phyloP scores from a whole-genome alignment of 495 filamentous ascomycete genomes.

The Friedmanniomyces endolithicus region DNA sequence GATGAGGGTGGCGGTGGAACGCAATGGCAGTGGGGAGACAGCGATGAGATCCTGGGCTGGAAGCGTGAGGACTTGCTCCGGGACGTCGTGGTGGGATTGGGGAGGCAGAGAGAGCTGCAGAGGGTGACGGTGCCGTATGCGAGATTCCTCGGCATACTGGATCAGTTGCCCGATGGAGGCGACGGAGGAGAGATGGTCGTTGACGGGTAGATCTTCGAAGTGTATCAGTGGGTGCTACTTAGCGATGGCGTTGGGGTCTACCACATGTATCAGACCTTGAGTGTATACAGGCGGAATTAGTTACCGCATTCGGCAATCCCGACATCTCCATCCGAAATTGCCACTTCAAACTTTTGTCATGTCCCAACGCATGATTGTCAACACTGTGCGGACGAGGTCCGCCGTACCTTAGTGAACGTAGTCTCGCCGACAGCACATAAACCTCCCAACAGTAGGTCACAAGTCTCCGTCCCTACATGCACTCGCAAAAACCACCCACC shows the following conservation, averaged over 20 bases:
- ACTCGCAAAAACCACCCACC: background rate
- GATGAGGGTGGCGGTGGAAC: conserved; percentile 40
- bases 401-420: too few species aligned
- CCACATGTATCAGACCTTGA: too few species aligned
- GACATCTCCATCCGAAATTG: too few species aligned
- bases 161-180: background rate
- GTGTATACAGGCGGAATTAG: too few species aligned
- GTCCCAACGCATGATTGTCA: too few species aligned
- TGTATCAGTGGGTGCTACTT: background rate
- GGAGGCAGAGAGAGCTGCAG: conserved; percentile 30
- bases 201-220: background rate
- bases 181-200: background rate
- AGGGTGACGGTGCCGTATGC: conserved; percentile 23
- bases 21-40: conserved; percentile 46
- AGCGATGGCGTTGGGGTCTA: background rate
- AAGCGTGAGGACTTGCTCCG: conserved; percentile 70
- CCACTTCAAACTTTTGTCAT: too few species aligned
- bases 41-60: conserved; percentile 75
- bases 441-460: too few species aligned
- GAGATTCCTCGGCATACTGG: conserved; percentile 14
- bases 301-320: too few species aligned
- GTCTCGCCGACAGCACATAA: too few species aligned
- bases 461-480: too few species aligned
- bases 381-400: too few species aligned
- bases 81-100: conserved; percentile 80